Evolutionary conservation across 371 early-diverging fungal genomes (phyloP).

Genomic region (Entomophthora muscae): DNA sequence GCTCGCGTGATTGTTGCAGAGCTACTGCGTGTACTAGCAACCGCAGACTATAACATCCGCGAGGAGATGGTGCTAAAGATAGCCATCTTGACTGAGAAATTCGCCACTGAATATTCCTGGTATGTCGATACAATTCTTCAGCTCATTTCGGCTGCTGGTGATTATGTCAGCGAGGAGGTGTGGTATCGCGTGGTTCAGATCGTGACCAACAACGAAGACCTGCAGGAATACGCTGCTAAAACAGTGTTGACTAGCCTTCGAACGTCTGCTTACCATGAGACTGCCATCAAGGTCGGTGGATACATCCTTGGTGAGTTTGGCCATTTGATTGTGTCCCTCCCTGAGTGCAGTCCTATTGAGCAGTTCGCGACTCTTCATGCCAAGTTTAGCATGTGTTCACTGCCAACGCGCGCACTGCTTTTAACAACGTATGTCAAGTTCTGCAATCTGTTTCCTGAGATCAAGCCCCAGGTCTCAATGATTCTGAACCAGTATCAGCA

Average conservation of each 20-base stretch:
- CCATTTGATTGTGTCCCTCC: constrained; percentile 73
- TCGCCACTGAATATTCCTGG: constrained; percentile 91
- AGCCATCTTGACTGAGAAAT: constrained; percentile 93
- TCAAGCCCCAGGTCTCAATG: constrained; percentile 64
- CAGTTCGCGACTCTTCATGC: constrained; percentile 84
- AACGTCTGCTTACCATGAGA: constrained; percentile 81
- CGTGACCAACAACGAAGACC: constrained; percentile 75
- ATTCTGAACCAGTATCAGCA: constrained; percentile 73
- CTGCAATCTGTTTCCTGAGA: constrained; percentile 89
- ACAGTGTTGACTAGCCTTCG: constrained; percentile 63
- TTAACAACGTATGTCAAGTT: constrained; percentile 89
- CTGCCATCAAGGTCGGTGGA: constrained; percentile 81
- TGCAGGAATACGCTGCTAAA: constrained; percentile 83
- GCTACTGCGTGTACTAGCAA: constrained; percentile 63
- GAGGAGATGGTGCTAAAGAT: constrained; percentile 96
- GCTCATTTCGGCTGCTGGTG: constrained; percentile 86
- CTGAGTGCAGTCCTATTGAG: constrained; percentile 69
- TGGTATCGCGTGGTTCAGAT: constrained; percentile 96
- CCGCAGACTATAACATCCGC: constrained; percentile 76
- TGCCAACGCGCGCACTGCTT: constrained; percentile 61
- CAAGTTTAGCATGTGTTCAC: constrained; percentile 64
- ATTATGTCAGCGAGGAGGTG: constrained; percentile 87
- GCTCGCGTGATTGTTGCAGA: constrained; percentile 79
- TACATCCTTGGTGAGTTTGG: constrained; percentile 95
- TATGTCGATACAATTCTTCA: constrained; percentile 93